Base-by-base conservation (phyloP, 805 yeast species). In the Candida chauliodis region DNA sequence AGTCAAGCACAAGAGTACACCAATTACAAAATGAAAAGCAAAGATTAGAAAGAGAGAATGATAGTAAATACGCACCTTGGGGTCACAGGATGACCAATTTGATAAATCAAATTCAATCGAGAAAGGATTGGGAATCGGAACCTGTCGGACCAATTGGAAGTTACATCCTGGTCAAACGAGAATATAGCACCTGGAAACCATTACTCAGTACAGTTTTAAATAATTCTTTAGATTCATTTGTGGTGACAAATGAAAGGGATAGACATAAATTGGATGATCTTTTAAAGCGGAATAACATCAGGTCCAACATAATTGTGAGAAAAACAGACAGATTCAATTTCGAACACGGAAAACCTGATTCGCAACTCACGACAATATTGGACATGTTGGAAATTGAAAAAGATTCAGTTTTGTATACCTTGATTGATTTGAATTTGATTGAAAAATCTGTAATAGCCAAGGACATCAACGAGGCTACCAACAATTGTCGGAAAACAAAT, bases 81-180 rank as follows among this genome's bases (percentile, higher is more conserved):
- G 83, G 81, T 6, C 44, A 44, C 1, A 59, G 63, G 5, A 71
- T 79, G 53, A 58, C 58, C 7, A 34, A 41, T 2, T 52, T 81
- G 5, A 48, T 80, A 17, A 46, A 52, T 3, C 74, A 63, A 4
- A 72, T 81, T 5, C 46, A 59, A 19, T 48, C 54, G 2, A 41
- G 47, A 15, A 34, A 27, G 2, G 37, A 42, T 6, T 68, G 71
- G 69, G 49, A 56, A 2, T 32, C 10, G 5, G 52, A 51, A 24
- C 95, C 95, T 0, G 57, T 82, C 13, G 98, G 98, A 0, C 99
- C 99, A 0, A 45, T 91, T 2, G 96, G 96, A 1, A 47, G 68
- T 3, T 61, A 63, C 42, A 66, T 88, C 2, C 66, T 74, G 4
- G 63, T 91, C 10, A 83, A 78, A 50, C 55, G 61, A 1, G 79